Evolutionary conservation across 148 eudicot genomes (phyloP).

Genomic region (Linanthus parryae): DNA sequence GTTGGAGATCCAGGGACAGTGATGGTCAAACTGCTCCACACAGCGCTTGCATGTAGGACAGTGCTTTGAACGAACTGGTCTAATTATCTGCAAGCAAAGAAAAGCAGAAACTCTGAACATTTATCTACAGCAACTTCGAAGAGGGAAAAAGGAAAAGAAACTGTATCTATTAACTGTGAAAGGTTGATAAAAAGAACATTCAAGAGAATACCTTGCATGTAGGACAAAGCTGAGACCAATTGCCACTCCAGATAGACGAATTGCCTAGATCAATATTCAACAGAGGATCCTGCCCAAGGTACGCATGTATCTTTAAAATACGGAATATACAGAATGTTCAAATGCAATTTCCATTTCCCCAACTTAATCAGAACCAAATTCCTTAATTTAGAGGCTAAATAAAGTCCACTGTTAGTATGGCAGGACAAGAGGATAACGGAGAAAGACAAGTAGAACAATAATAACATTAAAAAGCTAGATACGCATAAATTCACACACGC

Average conservation of each 20-base stretch:
- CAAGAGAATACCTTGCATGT: slow-evolving; percentile 57
- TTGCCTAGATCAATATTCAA: slow-evolving; percentile 52
- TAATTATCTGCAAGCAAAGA: slow-evolving; percentile 39
- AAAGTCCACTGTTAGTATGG: too few relatives aligned
- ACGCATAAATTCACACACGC: too few relatives aligned
- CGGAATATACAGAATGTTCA: too few relatives aligned
- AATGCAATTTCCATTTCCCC: too few relatives aligned
- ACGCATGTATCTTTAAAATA: neutral
- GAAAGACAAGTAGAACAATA: too few relatives aligned
- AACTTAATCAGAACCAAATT: too few relatives aligned
- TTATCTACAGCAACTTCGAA: neutral
- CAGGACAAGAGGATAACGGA: too few relatives aligned
- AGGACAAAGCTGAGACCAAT: slow-evolving; percentile 78
- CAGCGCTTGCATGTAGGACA: slow-evolving; percentile 83
- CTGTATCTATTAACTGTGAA: neutral
- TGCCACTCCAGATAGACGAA: slow-evolving; percentile 48
- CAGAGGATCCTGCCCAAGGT: slow-evolving; percentile 58
- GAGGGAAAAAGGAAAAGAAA: slow-evolving; percentile 3
- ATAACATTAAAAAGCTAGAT: too few relatives aligned
- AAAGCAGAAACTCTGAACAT: neutral
- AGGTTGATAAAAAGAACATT: neutral
- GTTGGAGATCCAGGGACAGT: slow-evolving; percentile 99
- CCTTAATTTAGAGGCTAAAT: too few relatives aligned
- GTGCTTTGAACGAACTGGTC: slow-evolving; percentile 79
- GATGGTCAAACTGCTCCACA: slow-evolving; percentile 66